A percentile compares a stretch with the other conserved stretches of the same genome.
phyloP scores from a whole-genome alignment of 192 early-diverging fungal genomes.

The Umbelopsis ramanniana region DNA sequence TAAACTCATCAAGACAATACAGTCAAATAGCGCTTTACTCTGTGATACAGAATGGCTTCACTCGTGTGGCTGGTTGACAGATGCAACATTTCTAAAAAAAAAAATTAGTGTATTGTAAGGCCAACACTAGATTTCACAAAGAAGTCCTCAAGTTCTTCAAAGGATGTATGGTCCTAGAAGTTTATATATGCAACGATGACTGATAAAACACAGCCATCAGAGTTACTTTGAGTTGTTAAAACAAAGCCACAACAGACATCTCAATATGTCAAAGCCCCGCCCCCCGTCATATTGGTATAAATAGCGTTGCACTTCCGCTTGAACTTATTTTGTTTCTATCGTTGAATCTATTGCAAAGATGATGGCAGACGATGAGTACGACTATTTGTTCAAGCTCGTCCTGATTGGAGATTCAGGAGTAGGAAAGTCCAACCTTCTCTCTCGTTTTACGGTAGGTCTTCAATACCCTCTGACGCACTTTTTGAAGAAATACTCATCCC shows the following conservation, averaged over 20 bases:
- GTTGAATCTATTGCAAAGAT: slow-evolving; percentile 10
- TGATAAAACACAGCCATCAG: no score
- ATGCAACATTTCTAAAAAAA: no score
- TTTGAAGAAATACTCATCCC: neutral
- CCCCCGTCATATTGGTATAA: neutral
- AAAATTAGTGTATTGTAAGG: no score
- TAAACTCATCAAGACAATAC: no score
- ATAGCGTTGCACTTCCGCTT: neutral
- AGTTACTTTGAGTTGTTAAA: no score
- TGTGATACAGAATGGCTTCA: no score
- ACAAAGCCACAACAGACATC: neutral
- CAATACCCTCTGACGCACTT: neutral
- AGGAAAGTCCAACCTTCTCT: slow-evolving; percentile 82
- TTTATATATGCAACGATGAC: no score
- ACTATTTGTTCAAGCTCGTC: slow-evolving; percentile 72
- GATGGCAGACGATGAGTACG: slow-evolving; percentile 66
- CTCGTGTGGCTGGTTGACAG: no score
- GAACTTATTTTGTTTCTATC: neutral
- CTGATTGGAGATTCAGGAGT: slow-evolving; percentile 81
- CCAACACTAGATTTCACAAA: no score
- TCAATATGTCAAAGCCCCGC: slow-evolving; percentile 7
- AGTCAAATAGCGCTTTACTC: no score
- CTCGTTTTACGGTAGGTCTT: slow-evolving; percentile 76
- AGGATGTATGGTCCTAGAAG: no score
- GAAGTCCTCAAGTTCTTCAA: no score